Conservation (phyloP, 164 flowering plant species). For the Aristolochia contorta region DNA sequence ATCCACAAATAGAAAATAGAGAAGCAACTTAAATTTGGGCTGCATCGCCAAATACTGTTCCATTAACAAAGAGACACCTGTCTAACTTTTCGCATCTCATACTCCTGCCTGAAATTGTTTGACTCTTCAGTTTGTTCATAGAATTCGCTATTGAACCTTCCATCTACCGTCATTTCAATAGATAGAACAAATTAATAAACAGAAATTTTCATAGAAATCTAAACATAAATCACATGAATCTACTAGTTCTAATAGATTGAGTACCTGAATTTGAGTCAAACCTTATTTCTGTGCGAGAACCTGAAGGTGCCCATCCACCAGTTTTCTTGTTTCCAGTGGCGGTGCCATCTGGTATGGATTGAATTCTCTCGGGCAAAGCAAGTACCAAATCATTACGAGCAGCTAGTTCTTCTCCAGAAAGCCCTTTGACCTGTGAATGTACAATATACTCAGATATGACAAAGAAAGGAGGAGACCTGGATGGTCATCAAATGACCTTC, state of each 20-base stretch:
- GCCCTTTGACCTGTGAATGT: constrained; percentile 64
- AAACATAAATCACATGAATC: background rate
- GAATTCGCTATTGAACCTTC: constrained; percentile 56
- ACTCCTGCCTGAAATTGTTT: constrained; percentile 71
- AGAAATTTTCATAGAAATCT: background rate
- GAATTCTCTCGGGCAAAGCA: constrained; percentile 73
- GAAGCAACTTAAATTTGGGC: background rate
- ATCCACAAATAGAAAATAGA: background rate
- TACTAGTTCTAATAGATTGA: background rate
- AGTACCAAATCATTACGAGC: constrained; percentile 71
- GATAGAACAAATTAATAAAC: background rate
- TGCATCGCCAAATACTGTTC: background rate
- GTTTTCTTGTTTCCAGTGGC: constrained; percentile 45
- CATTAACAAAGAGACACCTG: constrained; percentile 31
- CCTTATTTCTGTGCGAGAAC: constrained; percentile 57
- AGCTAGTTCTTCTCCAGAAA: constrained; percentile 60
- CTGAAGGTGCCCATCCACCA: constrained; percentile 63
- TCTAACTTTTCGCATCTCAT: constrained; percentile 83
- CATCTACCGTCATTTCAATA: constrained; percentile 36
- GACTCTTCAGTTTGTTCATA: constrained; percentile 63
- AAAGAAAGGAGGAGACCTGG: background rate
- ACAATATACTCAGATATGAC: background rate
- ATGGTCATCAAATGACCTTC: background rate
- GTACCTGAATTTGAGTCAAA: constrained; percentile 59
- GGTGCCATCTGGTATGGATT: constrained; percentile 84